A percentile compares a stretch with the other conserved stretches of the same genome.
Conservation (phyloP, 768 basidiomycete species). For the Exsudoporus frostii region DNA sequence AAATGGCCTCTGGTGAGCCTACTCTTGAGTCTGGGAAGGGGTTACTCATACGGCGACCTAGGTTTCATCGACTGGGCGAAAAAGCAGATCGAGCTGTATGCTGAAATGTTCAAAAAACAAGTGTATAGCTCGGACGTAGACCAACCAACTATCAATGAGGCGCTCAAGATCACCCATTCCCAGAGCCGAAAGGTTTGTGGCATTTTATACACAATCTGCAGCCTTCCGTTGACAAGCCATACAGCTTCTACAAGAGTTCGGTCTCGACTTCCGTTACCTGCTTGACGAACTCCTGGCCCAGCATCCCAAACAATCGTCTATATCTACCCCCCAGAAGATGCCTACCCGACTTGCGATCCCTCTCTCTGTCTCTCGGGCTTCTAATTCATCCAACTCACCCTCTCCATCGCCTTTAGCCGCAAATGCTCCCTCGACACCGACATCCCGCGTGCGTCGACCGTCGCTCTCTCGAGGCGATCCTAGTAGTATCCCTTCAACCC, state of each 20-base stretch:
- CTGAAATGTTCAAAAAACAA: slow-evolving; percentile 83
- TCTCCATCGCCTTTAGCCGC: slow-evolving; percentile 12
- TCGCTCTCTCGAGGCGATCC: slow-evolving; percentile 27
- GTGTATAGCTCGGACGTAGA: slow-evolving; percentile 85
- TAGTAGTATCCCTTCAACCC: slow-evolving; percentile 21
- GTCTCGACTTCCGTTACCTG: slow-evolving; percentile 91
- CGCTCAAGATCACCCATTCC: slow-evolving; percentile 66
- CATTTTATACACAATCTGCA: no score
- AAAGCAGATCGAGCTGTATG: slow-evolving; percentile 77
- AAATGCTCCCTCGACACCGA: slow-evolving; percentile 27
- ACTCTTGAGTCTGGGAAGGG: neutral
- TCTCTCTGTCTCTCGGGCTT: slow-evolving; percentile 14
- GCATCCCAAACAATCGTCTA: slow-evolving; percentile 39
- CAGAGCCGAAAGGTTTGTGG: slow-evolving; percentile 79
- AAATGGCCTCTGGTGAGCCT: slow-evolving; percentile 82
- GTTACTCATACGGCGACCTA: slow-evolving; percentile 29
- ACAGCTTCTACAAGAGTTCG: slow-evolving; percentile 87
- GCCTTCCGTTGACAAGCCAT: neutral
- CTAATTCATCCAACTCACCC: slow-evolving; percentile 14
- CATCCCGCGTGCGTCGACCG: slow-evolving; percentile 24
- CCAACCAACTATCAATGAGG: slow-evolving; percentile 68
- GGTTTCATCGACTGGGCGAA: slow-evolving; percentile 96
- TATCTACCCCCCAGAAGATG: slow-evolving; percentile 21
- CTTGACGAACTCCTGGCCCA: slow-evolving; percentile 68
- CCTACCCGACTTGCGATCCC: slow-evolving; percentile 27